These are phyloP conservation scores for Saccharomycopsis fermentans DNA, from an alignment of 805 yeast genomes.

Conservation along the genomic window DNA sequence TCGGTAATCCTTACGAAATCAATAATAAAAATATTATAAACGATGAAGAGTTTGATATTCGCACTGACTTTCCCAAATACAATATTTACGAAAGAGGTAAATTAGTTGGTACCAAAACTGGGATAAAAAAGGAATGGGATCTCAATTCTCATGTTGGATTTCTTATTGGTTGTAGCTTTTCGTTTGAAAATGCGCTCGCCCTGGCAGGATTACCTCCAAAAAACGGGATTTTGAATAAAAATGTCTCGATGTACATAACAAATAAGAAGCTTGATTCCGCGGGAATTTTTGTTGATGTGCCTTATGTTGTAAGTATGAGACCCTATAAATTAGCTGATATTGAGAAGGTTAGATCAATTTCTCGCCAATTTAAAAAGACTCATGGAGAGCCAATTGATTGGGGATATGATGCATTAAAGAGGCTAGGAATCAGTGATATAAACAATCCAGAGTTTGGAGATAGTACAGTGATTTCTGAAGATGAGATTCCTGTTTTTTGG, in stretches of 20 bases:
- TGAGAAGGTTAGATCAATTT: constrained; percentile 25
- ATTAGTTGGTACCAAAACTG: constrained; percentile 20
- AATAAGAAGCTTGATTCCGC: constrained; percentile 24
- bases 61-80: constrained; percentile 30
- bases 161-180: constrained; percentile 33
- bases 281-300: constrained; percentile 25
- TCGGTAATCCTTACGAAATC: constrained; percentile 22
- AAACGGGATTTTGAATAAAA: constrained; percentile 19
- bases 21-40: constrained; percentile 17
- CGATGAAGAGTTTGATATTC: constrained; percentile 23
- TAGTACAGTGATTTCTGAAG: constrained; percentile 23
- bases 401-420: constrained; percentile 30
- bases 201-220: constrained; percentile 26
- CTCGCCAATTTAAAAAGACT: constrained; percentile 24
- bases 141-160: constrained; percentile 29
- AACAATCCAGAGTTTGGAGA: constrained; percentile 31
- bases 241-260: constrained; percentile 25
- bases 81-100: constrained; percentile 27
- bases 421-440: constrained; percentile 29
- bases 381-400: constrained; percentile 36
- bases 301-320: constrained; percentile 35
- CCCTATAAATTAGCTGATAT: constrained; percentile 27
- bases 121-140: constrained; percentile 27
- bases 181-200: constrained; percentile 30
- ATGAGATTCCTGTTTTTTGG: constrained; percentile 36